Evolutionary conservation across 257 asterid species (phyloP), one percentile per base, ranked within the genome.

Genomic region (Salvia miltiorrhiza): DNA sequence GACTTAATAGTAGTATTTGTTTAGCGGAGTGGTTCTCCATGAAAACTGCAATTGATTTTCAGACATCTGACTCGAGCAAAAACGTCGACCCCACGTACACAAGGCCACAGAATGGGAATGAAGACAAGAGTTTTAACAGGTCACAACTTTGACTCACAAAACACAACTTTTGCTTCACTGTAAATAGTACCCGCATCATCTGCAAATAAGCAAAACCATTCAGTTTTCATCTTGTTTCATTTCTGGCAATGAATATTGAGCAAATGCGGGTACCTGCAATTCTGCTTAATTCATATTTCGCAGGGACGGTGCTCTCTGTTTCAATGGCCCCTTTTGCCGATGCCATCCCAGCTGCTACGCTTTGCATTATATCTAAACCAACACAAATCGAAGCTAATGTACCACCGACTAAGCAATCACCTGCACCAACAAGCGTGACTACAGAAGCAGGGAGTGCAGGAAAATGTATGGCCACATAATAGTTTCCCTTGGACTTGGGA

Each of bases 351-450:
- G 88, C 96, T 28, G 97, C 89, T 23, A 88, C 66, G 72, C 99
- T 88, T 79, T 87, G 99, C 87, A 88, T 81, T 74, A 90, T 64
- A 82, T 93, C 93, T 50, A 93, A 86, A 81, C 97, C 95, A 19
- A 95, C 79, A 45, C 88, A 87, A 7, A 82, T 45, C 6, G 97
- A 88, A 64, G 97, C 90, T 17, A 90, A 17, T 0, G 73, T 67
- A 47, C 96, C 99, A 35, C 99, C 99, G 62, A 90, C 99, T 62
- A 90, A 86, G 84, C 97, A 93, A 83, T 90, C 99, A 49, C 99
- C 97, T 4, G 95, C 95, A 40, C 99, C 99, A 1, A 89, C 88
- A 57, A 88, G 87, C 76, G 90, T 82, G 47, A 80, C 90, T 1
- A 89, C 93, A 8, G 90, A 73, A 26, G 96, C 88, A 58, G 96